Evolutionary conservation across 768 basidiomycete genomes (phyloP), one percentile per base, ranked within the genome.

Genomic region (Psilocybe subaeruginosa): DNA sequence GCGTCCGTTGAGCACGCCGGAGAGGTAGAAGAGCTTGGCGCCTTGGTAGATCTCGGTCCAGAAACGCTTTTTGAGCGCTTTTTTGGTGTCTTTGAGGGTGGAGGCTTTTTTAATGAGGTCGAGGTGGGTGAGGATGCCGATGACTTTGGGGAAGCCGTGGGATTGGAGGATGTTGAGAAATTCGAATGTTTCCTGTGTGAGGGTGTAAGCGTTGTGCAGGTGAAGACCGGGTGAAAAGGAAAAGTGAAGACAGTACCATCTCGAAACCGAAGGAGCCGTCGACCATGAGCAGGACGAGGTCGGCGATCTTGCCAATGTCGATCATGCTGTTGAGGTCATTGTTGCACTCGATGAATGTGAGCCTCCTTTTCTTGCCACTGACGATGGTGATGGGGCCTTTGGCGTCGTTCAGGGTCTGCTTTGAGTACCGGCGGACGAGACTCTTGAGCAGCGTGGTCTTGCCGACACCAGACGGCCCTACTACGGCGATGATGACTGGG

Each of bases 21-120:
- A 95, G 54, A 99, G 88, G 74, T 97, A 98, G 77, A 98, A 99
- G 7, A 99, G 87, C 73, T 99, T 99, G 31, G 97, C 97, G 53
- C 97, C 97, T 69, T 95, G 92, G 74, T 99, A 99, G 11, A 99
- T 99, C 75, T 99, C 97, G 0, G 96, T 94, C 97, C 97, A 99
- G 79, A 99, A 99, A 8, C 97, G 92, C 71, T 94, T 97, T 77
- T 99, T 99, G 41, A 99, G 85, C 0, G 89, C 78, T 70, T 97
- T 97, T 79, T 99, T 99, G 56, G 94, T 95, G 53, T 87, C 86
- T 59, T 90, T 91, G 43, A 99, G 87, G 3, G 89, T 89, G 0
- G 91, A 82, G 4, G 90, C 84, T 71, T 95, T 96, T 81, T 97
- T 97, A 66, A 99, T 92, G 65, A 99, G 89, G 75, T 99, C 97